Percentiles rank a stretch among this genome's conserved stretches.
phyloP scores from a whole-genome alignment of 352 stramenopile species.

The Globisporangium cylindrosporum region DNA sequence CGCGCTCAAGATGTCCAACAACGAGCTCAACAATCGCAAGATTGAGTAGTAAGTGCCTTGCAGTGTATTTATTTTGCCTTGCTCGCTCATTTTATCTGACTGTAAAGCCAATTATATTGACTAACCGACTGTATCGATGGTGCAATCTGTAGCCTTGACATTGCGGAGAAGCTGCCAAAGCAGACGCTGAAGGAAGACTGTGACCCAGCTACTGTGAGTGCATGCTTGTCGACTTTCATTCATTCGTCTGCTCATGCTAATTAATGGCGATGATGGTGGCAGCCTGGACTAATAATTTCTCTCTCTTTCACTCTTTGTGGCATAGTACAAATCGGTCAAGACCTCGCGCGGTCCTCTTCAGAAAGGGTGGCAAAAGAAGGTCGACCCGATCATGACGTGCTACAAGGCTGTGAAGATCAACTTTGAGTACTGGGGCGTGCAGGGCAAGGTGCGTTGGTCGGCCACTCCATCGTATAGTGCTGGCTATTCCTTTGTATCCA shows the following conservation, averaged over 20 bases:
- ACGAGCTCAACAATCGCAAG: conserved; percentile 71
- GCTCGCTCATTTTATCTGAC: background rate
- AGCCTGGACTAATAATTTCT: background rate
- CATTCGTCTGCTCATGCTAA: conserved; percentile 13
- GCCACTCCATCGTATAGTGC: no score
- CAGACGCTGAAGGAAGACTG: conserved; percentile 71
- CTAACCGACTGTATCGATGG: background rate
- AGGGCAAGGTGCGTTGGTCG: conserved; percentile 46
- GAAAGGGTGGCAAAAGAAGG: conserved; percentile 64
- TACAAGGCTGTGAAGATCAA: conserved; percentile 87
- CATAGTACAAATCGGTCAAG: conserved; percentile 69
- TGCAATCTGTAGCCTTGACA: conserved; percentile 47
- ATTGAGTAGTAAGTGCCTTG: conserved; percentile 58
- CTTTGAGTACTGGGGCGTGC: conserved; percentile 87
- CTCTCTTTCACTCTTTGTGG: background rate
- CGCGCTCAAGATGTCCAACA: conserved; percentile 57
- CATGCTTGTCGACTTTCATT: background rate
- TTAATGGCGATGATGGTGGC: background rate
- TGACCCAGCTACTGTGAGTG: conserved; percentile 49
- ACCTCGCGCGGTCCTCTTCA: conserved; percentile 66
- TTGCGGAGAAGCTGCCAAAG: conserved; percentile 74
- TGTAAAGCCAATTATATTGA: background rate
- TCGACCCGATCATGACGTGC: conserved; percentile 81
- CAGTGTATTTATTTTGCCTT: background rate
- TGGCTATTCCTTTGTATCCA: no score